A percentile compares a stretch with the other conserved stretches of the same genome.
These are phyloP conservation scores for Candida frijolesensis DNA, from an alignment of 1,139 yeast genomes.

Conservation along the genomic window DNA sequence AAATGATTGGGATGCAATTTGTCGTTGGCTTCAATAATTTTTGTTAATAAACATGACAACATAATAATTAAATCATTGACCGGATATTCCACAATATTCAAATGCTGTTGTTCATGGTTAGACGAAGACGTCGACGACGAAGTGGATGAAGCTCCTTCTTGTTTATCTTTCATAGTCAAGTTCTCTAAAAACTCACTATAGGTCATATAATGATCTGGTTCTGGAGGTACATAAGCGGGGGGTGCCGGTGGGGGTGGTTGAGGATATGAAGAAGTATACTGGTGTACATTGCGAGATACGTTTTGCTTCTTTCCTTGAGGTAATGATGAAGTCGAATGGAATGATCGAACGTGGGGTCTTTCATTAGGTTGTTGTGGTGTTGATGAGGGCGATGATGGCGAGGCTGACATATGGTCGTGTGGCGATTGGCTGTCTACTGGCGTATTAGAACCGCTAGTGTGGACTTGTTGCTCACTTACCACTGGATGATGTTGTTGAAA, in stretches of 20 bases:
- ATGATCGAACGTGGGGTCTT: conserved; percentile 4
- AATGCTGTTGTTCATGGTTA: conserved; percentile 46
- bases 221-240: conserved; percentile 19
- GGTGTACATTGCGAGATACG: neutral
- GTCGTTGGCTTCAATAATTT: conserved; percentile 92
- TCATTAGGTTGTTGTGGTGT: neutral
- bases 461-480: conserved; percentile 8
- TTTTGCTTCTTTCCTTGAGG: conserved; percentile 4
- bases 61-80: conserved; percentile 78
- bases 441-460: conserved; percentile 12
- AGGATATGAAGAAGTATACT: conserved; percentile 3
- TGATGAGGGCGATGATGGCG: neutral
- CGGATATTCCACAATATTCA: conserved; percentile 83
- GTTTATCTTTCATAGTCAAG: conserved; percentile 27
- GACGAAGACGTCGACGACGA: no score
- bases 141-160: conserved; percentile 16
- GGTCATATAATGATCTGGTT: conserved; percentile 50
- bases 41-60: conserved; percentile 82
- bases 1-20: conserved; percentile 73
- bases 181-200: conserved; percentile 44
- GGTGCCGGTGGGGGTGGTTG: conserved; percentile 6
- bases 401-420: neutral
- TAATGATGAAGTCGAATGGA: conserved; percentile 4
- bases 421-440: conserved; percentile 5
- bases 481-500: conserved; percentile 10